These are phyloP conservation scores for Peterozyma toletana DNA, from an alignment of 805 yeast species.

Conservation along the genomic window DNA sequence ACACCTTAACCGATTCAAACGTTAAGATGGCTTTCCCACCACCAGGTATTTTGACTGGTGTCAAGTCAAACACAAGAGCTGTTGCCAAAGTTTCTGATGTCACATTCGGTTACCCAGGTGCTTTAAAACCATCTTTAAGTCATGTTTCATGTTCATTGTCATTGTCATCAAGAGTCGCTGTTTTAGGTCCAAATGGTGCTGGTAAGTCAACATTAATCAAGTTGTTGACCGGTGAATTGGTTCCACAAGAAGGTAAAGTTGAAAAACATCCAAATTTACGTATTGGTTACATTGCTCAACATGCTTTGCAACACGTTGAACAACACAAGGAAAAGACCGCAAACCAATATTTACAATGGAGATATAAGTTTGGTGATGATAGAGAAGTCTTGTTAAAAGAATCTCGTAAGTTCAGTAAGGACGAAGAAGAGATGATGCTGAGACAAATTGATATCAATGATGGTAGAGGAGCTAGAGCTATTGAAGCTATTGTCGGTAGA, in stretches of 20 bases:
- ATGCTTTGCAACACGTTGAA: conserved; percentile 95
- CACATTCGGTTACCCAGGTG: conserved; percentile 86
- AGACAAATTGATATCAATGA: conserved; percentile 76
- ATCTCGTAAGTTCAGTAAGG: conserved; percentile 77
- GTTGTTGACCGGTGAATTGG: conserved; percentile 83
- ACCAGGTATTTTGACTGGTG: conserved; percentile 97
- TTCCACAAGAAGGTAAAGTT: conserved; percentile 81
- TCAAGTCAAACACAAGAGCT: conserved; percentile 88
- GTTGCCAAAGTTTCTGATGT: conserved; percentile 77
- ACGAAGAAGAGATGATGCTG: conserved; percentile 69
- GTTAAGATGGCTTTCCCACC: conserved; percentile 98
- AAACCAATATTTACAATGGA: conserved; percentile 96
- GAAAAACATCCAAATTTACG: conserved; percentile 98
- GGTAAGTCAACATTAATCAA: conserved; percentile 96
- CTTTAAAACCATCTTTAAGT: conserved; percentile 69
- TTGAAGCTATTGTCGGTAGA: conserved; percentile 96
- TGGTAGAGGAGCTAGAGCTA: conserved; percentile 79
- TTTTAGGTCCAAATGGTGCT: conserved; percentile 97
- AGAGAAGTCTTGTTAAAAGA: conserved; percentile 94
- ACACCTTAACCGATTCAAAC: conserved; percentile 85
- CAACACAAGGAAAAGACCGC: conserved; percentile 97
- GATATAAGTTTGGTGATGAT: conserved; percentile 96
- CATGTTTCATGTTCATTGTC: conserved; percentile 87
- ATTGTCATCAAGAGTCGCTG: conserved; percentile 93
- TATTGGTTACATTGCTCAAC: conserved; percentile 98